These are phyloP conservation scores for Friedmanniomyces simplex DNA, from an alignment of 495 filamentous ascomycete species.

Conservation along the genomic window DNA sequence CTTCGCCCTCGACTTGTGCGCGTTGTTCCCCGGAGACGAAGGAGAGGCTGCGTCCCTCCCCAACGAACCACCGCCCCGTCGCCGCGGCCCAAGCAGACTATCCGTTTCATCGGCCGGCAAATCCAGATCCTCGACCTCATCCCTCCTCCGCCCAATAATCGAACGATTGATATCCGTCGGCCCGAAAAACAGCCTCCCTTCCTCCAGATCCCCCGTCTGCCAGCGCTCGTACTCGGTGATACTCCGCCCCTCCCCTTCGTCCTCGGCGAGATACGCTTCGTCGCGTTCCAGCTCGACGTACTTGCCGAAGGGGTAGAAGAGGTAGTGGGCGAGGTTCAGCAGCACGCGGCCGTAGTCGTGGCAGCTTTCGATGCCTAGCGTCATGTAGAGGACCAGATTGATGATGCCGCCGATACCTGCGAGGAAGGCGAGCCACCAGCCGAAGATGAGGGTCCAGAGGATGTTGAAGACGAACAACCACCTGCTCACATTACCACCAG, in stretches of 20 bases:
- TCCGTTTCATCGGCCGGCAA: constrained; percentile 61
- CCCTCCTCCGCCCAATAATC: constrained; percentile 77
- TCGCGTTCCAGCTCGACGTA: constrained; percentile 89
- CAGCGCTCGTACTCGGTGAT: constrained; percentile 99
- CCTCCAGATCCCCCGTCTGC: constrained; percentile 94
- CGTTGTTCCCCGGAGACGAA: constrained; percentile 28
- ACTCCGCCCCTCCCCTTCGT: constrained; percentile 96
- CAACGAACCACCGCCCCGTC: constrained; percentile 25
- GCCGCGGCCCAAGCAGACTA: constrained; percentile 67
- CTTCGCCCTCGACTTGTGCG: constrained; percentile 53
- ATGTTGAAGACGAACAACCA: constrained; percentile 80
- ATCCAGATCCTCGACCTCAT: constrained; percentile 68
- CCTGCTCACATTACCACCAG: constrained; percentile 73
- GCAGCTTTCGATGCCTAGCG: constrained; percentile 70
- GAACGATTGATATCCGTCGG: constrained; percentile 62
- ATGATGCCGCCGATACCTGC: constrained; percentile 63
- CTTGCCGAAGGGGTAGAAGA: constrained; percentile 94
- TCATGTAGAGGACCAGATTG: constrained; percentile 13
- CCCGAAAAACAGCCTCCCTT: constrained; percentile 91
- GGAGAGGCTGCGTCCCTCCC: too few relatives aligned
- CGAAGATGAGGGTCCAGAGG: constrained; percentile 84
- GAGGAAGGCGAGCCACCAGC: constrained; percentile 89
- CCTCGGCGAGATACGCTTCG: constrained; percentile 89
- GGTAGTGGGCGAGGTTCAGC: constrained; percentile 70
- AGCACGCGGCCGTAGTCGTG: constrained; percentile 80